Evolutionary conservation across 805 yeast genomes (phyloP).

Genomic region (Scheffersomyces coipomensis): DNA sequence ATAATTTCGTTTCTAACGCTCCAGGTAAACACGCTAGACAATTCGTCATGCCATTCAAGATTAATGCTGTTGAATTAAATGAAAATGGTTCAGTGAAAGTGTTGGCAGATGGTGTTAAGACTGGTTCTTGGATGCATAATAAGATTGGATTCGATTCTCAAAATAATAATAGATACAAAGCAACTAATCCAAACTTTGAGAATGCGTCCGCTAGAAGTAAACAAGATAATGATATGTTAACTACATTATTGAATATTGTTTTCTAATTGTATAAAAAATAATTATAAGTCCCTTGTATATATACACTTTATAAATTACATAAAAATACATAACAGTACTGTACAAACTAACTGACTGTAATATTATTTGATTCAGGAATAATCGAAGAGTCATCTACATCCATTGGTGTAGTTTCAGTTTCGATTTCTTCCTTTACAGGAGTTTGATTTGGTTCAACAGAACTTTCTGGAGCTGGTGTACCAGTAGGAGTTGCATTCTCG

Average conservation of each 20-base stretch:
- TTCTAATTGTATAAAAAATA: neutral
- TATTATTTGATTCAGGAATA: too few relatives aligned
- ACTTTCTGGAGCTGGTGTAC: too few relatives aligned
- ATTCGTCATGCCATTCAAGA: slow-evolving; percentile 41
- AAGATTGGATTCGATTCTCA: slow-evolving; percentile 8
- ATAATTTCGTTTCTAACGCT: slow-evolving; percentile 35
- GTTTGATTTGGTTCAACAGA: too few relatives aligned
- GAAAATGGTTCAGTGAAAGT: slow-evolving; percentile 36
- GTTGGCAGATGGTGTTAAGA: slow-evolving; percentile 39
- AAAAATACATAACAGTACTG: too few relatives aligned
- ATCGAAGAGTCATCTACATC: too few relatives aligned
- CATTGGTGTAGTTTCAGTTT: too few relatives aligned
- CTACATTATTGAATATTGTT: slow-evolving; percentile 20
- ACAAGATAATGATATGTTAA: slow-evolving; percentile 23
- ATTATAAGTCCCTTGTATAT: slow-evolving; percentile 9
- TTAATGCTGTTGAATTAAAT: slow-evolving; percentile 36
- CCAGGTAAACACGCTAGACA: slow-evolving; percentile 44
- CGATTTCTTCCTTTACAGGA: too few relatives aligned
- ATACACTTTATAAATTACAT: slow-evolving; percentile 1
- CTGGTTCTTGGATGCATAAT: slow-evolving; percentile 39
- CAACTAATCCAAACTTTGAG: slow-evolving; percentile 31
- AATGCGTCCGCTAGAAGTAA: slow-evolving; percentile 34
- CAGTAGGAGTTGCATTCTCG: too few relatives aligned
- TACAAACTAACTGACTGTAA: too few relatives aligned
- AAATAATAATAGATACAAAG: slow-evolving; percentile 17